Conservation (phyloP, 805 yeast species). For the Hanseniaspora occidentalis region DNA sequence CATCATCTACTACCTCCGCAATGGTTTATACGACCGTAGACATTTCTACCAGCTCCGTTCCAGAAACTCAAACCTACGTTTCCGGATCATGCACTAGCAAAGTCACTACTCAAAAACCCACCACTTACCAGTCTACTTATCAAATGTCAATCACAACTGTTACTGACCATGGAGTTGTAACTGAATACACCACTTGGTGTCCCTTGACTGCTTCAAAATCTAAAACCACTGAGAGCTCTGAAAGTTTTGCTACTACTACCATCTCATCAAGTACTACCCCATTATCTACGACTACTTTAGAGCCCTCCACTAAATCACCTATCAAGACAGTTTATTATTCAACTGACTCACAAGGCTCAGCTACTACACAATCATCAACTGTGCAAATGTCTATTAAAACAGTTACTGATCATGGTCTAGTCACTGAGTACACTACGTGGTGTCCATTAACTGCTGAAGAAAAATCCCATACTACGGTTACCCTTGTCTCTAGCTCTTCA, state of each 20-base stretch:
- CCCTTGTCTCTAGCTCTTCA: background rate
- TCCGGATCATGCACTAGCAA: conserved; percentile 2
- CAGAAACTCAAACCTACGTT: background rate
- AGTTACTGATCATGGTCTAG: conserved; percentile 16
- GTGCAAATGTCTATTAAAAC: conserved; percentile 14
- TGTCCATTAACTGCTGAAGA: conserved; percentile 14
- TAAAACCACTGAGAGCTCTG: background rate
- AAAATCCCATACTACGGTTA: too few relatives aligned
- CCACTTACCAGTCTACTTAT: conserved; percentile 1
- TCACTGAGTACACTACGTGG: conserved; percentile 20
- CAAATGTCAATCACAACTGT: conserved; percentile 1
- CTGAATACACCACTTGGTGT: conserved; percentile 7
- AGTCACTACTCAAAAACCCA: background rate
- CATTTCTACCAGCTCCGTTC: background rate
- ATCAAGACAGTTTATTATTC: background rate
- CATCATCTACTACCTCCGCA: background rate
- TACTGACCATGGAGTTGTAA: conserved; percentile 1
- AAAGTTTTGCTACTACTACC: background rate
- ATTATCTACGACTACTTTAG: background rate
- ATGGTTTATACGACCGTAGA: too few relatives aligned
- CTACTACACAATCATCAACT: conserved; percentile 1
- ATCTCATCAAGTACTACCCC: background rate
- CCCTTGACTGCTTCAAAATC: conserved; percentile 5
- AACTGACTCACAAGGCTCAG: background rate
- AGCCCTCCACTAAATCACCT: background rate